A percentile compares a stretch with the other conserved stretches of the same genome.
Evolutionary conservation across 2,329 filamentous ascomycete species (phyloP).

Genomic region (Xylariomycetidae sp.): DNA sequence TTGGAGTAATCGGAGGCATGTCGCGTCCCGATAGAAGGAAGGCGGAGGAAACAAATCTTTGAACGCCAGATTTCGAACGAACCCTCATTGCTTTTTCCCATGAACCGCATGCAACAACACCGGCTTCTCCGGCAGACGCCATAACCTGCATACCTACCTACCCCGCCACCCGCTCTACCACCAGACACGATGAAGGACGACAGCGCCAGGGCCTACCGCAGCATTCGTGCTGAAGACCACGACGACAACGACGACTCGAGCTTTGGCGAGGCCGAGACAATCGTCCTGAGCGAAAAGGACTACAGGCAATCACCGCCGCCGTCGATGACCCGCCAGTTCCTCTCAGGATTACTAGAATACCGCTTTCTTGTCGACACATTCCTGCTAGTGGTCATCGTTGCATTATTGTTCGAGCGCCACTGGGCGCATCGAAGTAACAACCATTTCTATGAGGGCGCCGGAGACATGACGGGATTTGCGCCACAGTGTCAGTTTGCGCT

Average conservation of each 20-base stretch:
- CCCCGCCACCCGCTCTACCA: background rate
- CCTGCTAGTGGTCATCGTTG: constrained; percentile 29
- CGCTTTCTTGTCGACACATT: constrained; percentile 29
- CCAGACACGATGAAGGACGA: constrained; percentile 7
- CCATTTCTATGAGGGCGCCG: constrained; percentile 25
- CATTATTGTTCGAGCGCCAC: constrained; percentile 28
- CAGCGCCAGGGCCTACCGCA: constrained; percentile 6
- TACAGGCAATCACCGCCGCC: constrained; percentile 15
- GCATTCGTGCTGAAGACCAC: constrained; percentile 15
- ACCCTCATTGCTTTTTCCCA: no score
- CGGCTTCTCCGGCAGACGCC: background rate
- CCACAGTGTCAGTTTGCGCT: constrained; percentile 28
- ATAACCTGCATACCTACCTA: background rate
- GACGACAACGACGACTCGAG: constrained; percentile 17
- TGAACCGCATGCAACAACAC: constrained; percentile 4
- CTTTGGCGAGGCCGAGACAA: constrained; percentile 21
- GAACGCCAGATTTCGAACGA: no score
- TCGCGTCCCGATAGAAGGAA: no score
- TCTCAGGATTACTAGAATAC: constrained; percentile 15
- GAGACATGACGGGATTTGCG: constrained; percentile 35
- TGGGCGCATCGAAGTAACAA: constrained; percentile 11
- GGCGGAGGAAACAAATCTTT: no score
- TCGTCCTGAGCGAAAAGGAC: constrained; percentile 23
- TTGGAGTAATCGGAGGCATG: constrained; percentile 4
- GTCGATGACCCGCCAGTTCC: constrained; percentile 8